These are phyloP conservation scores for Serendipita sp. DNA, from an alignment of 768 basidiomycete genomes.

Conservation along the genomic window DNA sequence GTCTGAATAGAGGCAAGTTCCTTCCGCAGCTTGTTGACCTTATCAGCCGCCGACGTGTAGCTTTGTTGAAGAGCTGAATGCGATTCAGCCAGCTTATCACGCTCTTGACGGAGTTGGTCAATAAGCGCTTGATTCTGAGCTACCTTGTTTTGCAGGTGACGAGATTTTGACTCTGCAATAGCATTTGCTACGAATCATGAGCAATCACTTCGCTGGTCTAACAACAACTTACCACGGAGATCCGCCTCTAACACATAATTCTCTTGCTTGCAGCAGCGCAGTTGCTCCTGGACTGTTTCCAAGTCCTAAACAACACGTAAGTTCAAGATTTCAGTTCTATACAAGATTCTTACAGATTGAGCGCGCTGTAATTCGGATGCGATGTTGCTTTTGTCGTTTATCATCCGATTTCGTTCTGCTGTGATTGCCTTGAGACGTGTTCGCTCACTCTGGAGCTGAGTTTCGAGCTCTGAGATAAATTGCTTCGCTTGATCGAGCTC, in stretches of 20 bases:
- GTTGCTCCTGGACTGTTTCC: conserved; percentile 54
- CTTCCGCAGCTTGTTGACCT: conserved; percentile 44
- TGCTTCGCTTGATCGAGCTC: conserved; percentile 55
- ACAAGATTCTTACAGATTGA: conserved; percentile 39
- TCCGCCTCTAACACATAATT: conserved; percentile 61
- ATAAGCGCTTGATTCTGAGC: conserved; percentile 55
- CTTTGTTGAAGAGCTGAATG: conserved; percentile 59
- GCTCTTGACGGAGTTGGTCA: conserved; percentile 62
- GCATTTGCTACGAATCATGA: conserved; percentile 32
- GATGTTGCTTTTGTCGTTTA: conserved; percentile 51
- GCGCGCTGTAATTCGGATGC: conserved; percentile 49
- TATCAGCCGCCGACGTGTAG: conserved; percentile 49
- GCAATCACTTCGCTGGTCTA: background rate
- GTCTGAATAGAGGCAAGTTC: conserved; percentile 45
- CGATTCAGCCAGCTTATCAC: conserved; percentile 48
- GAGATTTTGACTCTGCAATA: conserved; percentile 58
- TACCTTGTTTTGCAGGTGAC: conserved; percentile 45
- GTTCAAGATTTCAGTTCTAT: background rate
- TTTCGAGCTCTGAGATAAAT: conserved; percentile 53
- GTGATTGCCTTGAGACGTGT: conserved; percentile 44
- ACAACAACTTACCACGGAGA: conserved; percentile 50
- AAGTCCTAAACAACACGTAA: conserved; percentile 41
- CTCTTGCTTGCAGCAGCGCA: conserved; percentile 55
- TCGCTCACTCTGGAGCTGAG: conserved; percentile 55
- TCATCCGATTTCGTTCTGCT: conserved; percentile 44